Evolutionary conservation across 345 rosid genomes (phyloP), one percentile per base, ranked within the genome.

Genomic region (Pseudoturritis turrita): DNA sequence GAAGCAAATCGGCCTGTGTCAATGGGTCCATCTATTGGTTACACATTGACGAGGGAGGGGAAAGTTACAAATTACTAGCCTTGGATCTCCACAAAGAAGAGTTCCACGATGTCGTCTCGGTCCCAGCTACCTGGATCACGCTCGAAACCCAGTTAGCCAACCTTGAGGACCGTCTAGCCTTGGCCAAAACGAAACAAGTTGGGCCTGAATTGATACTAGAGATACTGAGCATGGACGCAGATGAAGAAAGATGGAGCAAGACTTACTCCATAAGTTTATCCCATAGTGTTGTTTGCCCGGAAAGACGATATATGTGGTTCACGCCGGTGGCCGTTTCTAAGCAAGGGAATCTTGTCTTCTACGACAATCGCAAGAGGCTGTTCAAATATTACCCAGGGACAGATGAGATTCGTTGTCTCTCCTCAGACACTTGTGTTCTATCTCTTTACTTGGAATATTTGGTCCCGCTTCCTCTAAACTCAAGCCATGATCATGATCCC

Each of bases 1-100:
- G 33, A 6, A 51, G 10, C 13, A 18, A 25, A 25, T 51, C 18
- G 0, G 35, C 2, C 35, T 12, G 56, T 51, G 64, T 14, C 33
- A 11, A 58, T 37, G 31, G 46, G 19, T 36, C 31, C 0, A 58
- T 58, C 46, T 58, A 37, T 31, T 59, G 64, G 64, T 10, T 59
- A 39, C 29, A 58, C 19, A 6, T 58, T 21, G 44, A 28, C n/a
- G 11, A 11, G 1, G 21, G 63, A n/a, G n/a, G n/a, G n/a, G n/a
- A n/a, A n/a, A n/a, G 63, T 37, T 37, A 37, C 64, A 59, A 59
- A 5, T 37, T 59, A 59, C 64, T 59, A 59, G 47, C 64, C 26
- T 25, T 25, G 26, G 26, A 29, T 29, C 33, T 29, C 6, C 33
- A 29, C 8, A 29, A 6, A 29, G 7, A 5, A 29, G 33, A 29